Percentiles rank a stretch among this genome's conserved stretches.
Evolutionary conservation across 768 basidiomycete species (phyloP).

Genomic region (Mycena sanguinolenta): DNA sequence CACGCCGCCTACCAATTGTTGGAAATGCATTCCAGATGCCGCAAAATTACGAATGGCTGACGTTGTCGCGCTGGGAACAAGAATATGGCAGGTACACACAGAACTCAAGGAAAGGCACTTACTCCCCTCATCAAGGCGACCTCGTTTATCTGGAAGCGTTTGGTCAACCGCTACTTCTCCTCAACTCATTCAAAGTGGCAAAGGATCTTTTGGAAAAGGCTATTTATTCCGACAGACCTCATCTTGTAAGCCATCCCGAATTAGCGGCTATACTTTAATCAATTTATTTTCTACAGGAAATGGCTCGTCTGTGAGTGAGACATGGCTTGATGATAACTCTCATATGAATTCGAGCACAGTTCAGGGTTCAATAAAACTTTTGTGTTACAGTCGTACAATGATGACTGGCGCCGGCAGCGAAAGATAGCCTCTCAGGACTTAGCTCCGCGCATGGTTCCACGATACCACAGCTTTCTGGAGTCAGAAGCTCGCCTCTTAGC

Average conservation of each 20-base stretch:
- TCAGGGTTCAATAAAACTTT: conserved; percentile 4
- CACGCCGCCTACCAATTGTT: conserved; percentile 37
- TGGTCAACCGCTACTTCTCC: conserved; percentile 41
- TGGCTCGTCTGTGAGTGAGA: conserved; percentile 6
- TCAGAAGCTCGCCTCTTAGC: conserved; percentile 2
- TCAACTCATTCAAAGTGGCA: conserved; percentile 43
- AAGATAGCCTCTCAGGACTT: conserved; percentile 11
- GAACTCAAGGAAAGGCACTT: not conserved
- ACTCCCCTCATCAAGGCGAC: conserved; percentile 24
- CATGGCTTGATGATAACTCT: not conserved
- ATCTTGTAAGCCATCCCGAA: not conserved
- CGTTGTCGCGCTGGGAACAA: conserved; percentile 39
- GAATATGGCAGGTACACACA: conserved; percentile 22
- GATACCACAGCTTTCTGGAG: conserved; percentile 3
- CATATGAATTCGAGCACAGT: not conserved
- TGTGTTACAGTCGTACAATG: not conserved
- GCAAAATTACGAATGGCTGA: conserved; percentile 34
- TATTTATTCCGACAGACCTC: conserved; percentile 50
- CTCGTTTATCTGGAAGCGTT: conserved; percentile 38
- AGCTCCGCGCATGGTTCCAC: not conserved
- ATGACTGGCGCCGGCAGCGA: conserved; percentile 8
- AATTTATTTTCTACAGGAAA: not conserved
- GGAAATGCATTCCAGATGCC: conserved; percentile 41
- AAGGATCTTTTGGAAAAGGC: conserved; percentile 43
- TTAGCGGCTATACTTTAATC: not conserved